Evolutionary conservation across 108 stramenopile genomes (phyloP).

Genomic region (Schizochytrium sp.): DNA sequence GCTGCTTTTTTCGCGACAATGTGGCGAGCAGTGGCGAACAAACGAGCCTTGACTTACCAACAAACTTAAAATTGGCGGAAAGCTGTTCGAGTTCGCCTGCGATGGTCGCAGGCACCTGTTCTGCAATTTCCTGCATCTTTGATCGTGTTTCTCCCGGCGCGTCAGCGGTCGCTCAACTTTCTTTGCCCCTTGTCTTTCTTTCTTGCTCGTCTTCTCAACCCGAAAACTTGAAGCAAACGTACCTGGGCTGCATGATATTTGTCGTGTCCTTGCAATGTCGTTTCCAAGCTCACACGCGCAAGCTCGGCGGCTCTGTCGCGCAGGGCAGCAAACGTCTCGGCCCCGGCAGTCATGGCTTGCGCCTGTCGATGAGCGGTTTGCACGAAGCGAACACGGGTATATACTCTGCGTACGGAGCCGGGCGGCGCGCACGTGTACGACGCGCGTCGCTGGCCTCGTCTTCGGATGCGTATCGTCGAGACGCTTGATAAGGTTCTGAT

Average conservation of each 20-base stretch:
- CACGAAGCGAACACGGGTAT: too few relatives aligned
- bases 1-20: neutral
- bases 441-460: too few relatives aligned
- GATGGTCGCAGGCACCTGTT: neutral
- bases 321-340: neutral
- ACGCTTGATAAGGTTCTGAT: too few relatives aligned
- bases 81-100: neutral
- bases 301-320: neutral
- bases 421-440: too few relatives aligned
- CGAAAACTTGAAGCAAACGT: neutral
- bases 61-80: neutral
- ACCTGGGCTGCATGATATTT: neutral
- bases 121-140: neutral
- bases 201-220: neutral
- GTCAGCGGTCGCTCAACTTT: neutral
- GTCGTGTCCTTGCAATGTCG: neutral
- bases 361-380: too few relatives aligned
- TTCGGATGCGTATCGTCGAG: too few relatives aligned
- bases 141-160: neutral
- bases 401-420: too few relatives aligned
- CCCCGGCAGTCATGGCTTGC: neutral
- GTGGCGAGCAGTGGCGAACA: too few relatives aligned
- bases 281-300: neutral
- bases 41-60: neutral
- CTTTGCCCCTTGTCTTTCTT: neutral